Conservation (phyloP, 2,329 filamentous ascomycete species). For the Hypoxylon sp. region DNA sequence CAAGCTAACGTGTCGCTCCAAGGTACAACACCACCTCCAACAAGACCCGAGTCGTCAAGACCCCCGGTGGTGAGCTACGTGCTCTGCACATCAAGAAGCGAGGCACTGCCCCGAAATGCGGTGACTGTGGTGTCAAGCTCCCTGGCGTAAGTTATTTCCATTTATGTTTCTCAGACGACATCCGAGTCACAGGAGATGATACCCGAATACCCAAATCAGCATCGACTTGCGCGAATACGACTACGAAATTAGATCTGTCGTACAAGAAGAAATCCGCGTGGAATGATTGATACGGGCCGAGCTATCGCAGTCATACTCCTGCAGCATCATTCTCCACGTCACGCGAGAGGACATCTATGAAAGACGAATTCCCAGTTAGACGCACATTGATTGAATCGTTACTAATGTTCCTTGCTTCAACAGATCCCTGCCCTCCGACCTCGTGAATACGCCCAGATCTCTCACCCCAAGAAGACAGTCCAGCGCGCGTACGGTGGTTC, state of each 20-base stretch:
- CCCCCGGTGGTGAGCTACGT: constrained; percentile 93
- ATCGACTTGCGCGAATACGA: not conserved
- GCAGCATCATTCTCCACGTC: not conserved
- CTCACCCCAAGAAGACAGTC: constrained; percentile 99
- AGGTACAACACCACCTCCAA: constrained; percentile 99
- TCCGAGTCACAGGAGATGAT: not conserved
- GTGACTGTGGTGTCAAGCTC: constrained; percentile 98
- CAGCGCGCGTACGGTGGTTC: constrained; percentile 98
- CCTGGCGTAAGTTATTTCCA: constrained; percentile 82
- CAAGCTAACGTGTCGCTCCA: constrained; percentile 41
- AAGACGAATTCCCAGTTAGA: constrained; percentile 1
- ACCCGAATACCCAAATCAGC: constrained; percentile 1
- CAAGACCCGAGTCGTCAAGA: constrained; percentile 96
- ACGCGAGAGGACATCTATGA: not conserved
- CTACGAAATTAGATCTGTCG: not conserved
- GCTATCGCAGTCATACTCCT: not conserved
- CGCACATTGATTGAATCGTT: not conserved
- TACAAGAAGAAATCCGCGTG: not conserved
- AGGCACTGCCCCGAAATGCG: constrained; percentile 97
- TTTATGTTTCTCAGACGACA: constrained; percentile 4
- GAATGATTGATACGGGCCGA: not conserved
- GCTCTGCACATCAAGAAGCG: constrained; percentile 99
- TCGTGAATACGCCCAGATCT: constrained; percentile 97
- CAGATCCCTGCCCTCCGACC: constrained; percentile 96
- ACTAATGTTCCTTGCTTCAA: constrained; percentile 48